A percentile compares a stretch with the other conserved stretches of the same genome.
These are phyloP conservation scores for Leucosporidium creatinivorum DNA, from an alignment of 768 basidiomycete species.

Conservation along the genomic window DNA sequence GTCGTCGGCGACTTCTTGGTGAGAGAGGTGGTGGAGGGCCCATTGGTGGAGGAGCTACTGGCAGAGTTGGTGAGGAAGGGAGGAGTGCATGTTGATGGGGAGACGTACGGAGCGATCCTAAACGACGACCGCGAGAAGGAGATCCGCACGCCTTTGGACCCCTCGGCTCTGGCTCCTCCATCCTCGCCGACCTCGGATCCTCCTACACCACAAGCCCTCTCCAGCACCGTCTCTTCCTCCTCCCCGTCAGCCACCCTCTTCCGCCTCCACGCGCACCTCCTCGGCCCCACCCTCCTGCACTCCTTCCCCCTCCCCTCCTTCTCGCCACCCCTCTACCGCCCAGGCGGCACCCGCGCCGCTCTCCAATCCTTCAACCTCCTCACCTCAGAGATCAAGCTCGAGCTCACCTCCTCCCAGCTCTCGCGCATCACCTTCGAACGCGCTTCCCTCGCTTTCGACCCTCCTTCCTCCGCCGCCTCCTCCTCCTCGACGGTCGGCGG, in stretches of 20 bases:
- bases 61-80: background rate
- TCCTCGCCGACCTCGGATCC: background rate
- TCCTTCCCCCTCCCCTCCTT: constrained; percentile 3
- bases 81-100: background rate
- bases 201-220: background rate
- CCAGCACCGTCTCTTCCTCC: background rate
- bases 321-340: background rate
- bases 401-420: background rate
- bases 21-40: background rate
- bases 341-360: background rate
- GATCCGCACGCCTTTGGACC: background rate
- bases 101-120: background rate
- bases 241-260: background rate
- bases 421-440: background rate
- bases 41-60: background rate
- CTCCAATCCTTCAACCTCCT: constrained; percentile 6
- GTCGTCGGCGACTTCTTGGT: background rate
- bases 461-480: background rate
- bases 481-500: background rate
- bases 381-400: background rate
- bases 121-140: background rate
- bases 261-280: background rate
- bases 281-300: constrained; percentile 1
- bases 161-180: background rate
- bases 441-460: background rate